Evolutionary conservation across 192 early-diverging fungal species (phyloP), one percentile per base, ranked within the genome.

Genomic region (Kickxella alabastrina): DNA sequence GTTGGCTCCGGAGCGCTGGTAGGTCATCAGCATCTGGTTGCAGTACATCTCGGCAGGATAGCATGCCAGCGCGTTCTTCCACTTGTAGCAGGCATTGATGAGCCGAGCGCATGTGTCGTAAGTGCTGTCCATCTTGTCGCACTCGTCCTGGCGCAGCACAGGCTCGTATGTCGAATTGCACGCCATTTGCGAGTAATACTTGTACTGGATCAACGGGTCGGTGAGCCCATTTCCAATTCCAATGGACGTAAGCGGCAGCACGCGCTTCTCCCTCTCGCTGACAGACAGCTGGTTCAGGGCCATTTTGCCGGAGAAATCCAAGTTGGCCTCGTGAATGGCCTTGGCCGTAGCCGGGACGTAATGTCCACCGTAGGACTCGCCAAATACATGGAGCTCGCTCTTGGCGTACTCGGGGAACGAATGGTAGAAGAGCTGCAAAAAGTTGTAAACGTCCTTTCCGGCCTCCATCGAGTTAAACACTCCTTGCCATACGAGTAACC

Each of bases 161-260:
- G 93, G 89, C 24, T 80, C 78, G 69, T 93, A 85, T 38, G 80
- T 78, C 29, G 77, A 81, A 48, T 87, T 76, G 65, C 84, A 90
- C 2, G 83, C 84, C 79, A 85, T 86, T 38, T 80, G 82, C 6
- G 86, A 79, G 67, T 93, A 98, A 59, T 89, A 83, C 68, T 88
- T 82, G 75, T 87, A 93, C 79, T 98, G 96, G 14, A 85, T 75
- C 41, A 87, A 72, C 26, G 92, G 90, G 43, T 99, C 91, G 1
- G 88, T 89, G 53, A 91, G 66, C 10, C 96, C 93, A 68, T 99
- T 97, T 19, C 96, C 93, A 50, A 98, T 90, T 24, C 87, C 75
- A 43, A 94, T 70, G 6, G 85, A 83, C 18, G 81, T 82, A 49
- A 92, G 80, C 26, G 87, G 82, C 66, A 95, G 82, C 28, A 77